Conservation (phyloP, 2,329 filamentous ascomycete species). For the Hypoxylon rubiginosum region DNA sequence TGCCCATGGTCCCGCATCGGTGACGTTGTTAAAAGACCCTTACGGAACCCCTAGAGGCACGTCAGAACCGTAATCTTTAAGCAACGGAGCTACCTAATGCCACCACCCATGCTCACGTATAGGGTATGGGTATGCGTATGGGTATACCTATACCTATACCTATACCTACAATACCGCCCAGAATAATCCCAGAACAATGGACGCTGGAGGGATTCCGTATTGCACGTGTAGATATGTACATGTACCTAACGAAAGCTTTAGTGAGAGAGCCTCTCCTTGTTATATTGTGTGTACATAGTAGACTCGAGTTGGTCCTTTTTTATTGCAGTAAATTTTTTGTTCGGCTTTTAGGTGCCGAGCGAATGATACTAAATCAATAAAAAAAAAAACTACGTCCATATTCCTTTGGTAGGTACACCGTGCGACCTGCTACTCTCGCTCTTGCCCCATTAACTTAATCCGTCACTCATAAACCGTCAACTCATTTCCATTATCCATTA, state of each 20-base stretch:
- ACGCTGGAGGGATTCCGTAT: slow-evolving; percentile 2
- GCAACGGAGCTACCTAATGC: slow-evolving; percentile 13
- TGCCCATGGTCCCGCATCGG: slow-evolving; percentile 31
- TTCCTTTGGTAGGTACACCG: slow-evolving; percentile 28
- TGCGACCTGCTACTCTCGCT: slow-evolving; percentile 29
- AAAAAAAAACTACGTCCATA: neutral
- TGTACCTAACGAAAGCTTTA: slow-evolving; percentile 9
- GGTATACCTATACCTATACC: neutral
- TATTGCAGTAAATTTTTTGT: slow-evolving; percentile 28
- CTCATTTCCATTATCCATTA: slow-evolving; percentile 25
- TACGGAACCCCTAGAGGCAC: slow-evolving; percentile 31
- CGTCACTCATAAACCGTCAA: slow-evolving; percentile 19
- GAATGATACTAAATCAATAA: slow-evolving; percentile 2
- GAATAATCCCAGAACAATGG: slow-evolving; percentile 33
- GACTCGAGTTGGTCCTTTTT: slow-evolving; percentile 13
- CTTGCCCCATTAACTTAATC: slow-evolving; percentile 16
- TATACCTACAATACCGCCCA: slow-evolving; percentile 12
- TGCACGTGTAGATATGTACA: slow-evolving; percentile 14
- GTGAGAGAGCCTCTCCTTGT: slow-evolving; percentile 2
- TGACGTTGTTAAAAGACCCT: slow-evolving; percentile 40
- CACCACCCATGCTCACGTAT: neutral
- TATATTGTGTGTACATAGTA: slow-evolving; percentile 9
- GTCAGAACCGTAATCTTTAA: slow-evolving; percentile 29
- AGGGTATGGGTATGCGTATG: neutral
- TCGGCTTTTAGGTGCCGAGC: slow-evolving; percentile 36